Conservation (phyloP, 768 basidiomycete genomes). For the Phlebiopsis gigantea region DNA sequence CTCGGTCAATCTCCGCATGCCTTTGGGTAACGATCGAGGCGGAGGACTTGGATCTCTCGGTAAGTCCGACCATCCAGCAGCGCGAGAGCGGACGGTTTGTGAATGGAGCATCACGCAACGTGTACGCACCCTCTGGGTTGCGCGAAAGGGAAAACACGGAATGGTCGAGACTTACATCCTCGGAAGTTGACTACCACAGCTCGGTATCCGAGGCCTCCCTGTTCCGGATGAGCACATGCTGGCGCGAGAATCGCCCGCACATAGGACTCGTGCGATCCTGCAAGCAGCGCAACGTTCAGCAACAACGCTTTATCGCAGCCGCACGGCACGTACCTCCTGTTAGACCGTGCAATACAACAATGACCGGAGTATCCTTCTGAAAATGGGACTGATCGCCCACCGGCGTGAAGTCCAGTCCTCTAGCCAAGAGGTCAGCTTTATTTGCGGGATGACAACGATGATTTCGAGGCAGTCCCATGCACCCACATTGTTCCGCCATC, state of each 20-base stretch:
- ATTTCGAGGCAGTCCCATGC: not conserved
- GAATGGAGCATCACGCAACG: not conserved
- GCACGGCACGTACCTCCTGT: slow-evolving; percentile 34
- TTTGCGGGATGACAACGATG: not conserved
- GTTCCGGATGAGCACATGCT: slow-evolving; percentile 59
- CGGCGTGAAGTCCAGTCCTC: slow-evolving; percentile 65
- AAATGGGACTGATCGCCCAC: slow-evolving; percentile 23
- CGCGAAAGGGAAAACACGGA: not conserved
- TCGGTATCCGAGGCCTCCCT: slow-evolving; percentile 89
- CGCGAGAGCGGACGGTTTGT: not conserved
- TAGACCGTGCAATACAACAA: slow-evolving; percentile 49
- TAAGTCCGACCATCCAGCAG: not conserved
- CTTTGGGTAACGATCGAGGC: not conserved
- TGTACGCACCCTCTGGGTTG: not conserved
- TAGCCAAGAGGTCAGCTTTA: slow-evolving; percentile 20
- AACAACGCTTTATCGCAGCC: slow-evolving; percentile 3
- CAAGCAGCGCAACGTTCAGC: not conserved
- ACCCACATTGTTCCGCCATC: slow-evolving; percentile 67
- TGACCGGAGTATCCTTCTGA: slow-evolving; percentile 40
- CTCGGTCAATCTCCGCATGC: not conserved
- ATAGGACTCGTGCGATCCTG: slow-evolving; percentile 88
- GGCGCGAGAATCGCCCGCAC: slow-evolving; percentile 77
- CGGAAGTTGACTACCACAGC: slow-evolving; percentile 90
- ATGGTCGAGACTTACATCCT: slow-evolving; percentile 58
- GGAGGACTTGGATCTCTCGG: not conserved